Evolutionary conservation across 768 basidiomycete genomes (phyloP), one percentile per base, ranked within the genome.

Genomic region (Mycena epipterygia): DNA sequence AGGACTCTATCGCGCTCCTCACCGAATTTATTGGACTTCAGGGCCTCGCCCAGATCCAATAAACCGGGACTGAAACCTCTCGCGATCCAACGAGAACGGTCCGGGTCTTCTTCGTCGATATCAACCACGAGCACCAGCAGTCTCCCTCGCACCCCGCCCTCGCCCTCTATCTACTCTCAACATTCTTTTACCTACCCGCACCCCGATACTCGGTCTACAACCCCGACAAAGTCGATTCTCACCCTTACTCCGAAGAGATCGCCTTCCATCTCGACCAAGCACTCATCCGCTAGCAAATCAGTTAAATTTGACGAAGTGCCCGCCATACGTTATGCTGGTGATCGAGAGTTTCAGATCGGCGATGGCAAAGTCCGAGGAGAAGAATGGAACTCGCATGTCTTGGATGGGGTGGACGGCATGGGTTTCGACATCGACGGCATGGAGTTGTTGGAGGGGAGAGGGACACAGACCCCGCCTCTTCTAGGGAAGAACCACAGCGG

Each of bases 291-390:
- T 8, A 81, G 78, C 72, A 89, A 89, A 61, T 91, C 89, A 37
- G 92, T 93, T 57, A 93, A 91, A 73, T 93, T 93, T 70, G 89
- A 89, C 32, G 90, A 91, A 66, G 82, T 84, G 61, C 91, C 91
- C 19, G 91, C 86, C 3, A 83, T 92, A 12, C 87, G 91, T 75
- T 90, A 90, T 64, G 74, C 80, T 27, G 79, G 74, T 48, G 71
- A 75, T 49, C 80, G 77, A 23, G 78, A 80, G 67, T 79, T 80
- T 77, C 77, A 79, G 41, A 53, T 76, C 27, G 75, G 73, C 44
- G 72, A 73, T 49, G 73, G 68, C 33, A 74, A 13, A 58, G 71
- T 71, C 64, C 70, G 66, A 64, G 68, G 70, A 46, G 67, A 64
- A 64, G 42, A 68, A 52, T 72, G 52, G 68, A 70, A 60, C 57